Conservation (phyloP, 805 yeast genomes). For the Saturnispora bothae region DNA sequence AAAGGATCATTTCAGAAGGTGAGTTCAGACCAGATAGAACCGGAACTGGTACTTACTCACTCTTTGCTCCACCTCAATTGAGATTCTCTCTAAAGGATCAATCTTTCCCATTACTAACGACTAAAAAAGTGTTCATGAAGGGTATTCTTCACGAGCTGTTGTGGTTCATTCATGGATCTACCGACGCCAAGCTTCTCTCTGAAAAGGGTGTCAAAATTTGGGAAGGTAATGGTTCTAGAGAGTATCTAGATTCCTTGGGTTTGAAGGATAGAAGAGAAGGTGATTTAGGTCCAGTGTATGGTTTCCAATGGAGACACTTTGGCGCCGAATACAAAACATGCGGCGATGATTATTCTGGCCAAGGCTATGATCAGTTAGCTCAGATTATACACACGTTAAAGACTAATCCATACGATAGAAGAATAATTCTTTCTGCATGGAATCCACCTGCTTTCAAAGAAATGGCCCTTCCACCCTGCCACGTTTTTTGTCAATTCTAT, state of each 20-base stretch:
- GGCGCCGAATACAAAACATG: conserved; percentile 89
- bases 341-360: conserved; percentile 74
- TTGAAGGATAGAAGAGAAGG: conserved; percentile 75
- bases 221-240: conserved; percentile 98
- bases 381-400: conserved; percentile 71
- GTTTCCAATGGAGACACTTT: conserved; percentile 99
- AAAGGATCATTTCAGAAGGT: conserved; percentile 68
- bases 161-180: conserved; percentile 87
- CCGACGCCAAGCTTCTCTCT: conserved; percentile 71
- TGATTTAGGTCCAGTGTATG: conserved; percentile 96
- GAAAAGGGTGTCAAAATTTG: conserved; percentile 91
- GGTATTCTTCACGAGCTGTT: conserved; percentile 83
- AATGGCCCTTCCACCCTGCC: conserved; percentile 99
- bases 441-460: conserved; percentile 88
- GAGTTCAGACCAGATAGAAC: conserved; percentile 93
- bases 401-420: conserved; percentile 85
- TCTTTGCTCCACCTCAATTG: conserved; percentile 94
- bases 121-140: conserved; percentile 82
- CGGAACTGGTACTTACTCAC: conserved; percentile 87
- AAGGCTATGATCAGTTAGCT: conserved; percentile 85
- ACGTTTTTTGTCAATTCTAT: conserved; percentile 90
- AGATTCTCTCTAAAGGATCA: conserved; percentile 69
- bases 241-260: conserved; percentile 77
- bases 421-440: conserved; percentile 96
- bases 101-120: conserved; percentile 78